These are phyloP conservation scores for Vicia villosa DNA, from an alignment of 306 rosid species.

Conservation along the genomic window DNA sequence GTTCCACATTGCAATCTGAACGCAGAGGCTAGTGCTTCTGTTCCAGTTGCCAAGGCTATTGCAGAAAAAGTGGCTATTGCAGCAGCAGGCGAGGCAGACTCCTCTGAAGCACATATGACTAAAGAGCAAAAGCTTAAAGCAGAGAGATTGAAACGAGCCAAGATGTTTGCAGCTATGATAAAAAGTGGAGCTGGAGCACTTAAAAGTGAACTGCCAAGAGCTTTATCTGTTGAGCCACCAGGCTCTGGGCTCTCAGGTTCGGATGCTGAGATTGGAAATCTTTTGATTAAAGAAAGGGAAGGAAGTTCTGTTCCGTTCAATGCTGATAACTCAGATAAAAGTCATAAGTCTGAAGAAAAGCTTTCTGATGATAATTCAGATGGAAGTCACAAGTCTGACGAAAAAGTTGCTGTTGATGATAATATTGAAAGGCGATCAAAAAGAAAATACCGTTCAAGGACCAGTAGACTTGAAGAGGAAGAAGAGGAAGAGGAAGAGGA, in stretches of 20 bases:
- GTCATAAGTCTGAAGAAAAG: conserved; percentile 47
- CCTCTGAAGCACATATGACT: conserved; percentile 77
- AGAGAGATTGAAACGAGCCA: conserved; percentile 88
- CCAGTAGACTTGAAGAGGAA: conserved; percentile 49
- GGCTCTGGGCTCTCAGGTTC: conserved; percentile 62
- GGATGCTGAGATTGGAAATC: conserved; percentile 49
- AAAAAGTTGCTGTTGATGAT: conserved; percentile 38
- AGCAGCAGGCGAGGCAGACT: conserved; percentile 75
- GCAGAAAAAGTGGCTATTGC: conserved; percentile 71
- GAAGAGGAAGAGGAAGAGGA: conserved; percentile 24
- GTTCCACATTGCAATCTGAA: conserved; percentile 32
- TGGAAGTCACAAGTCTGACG: conserved; percentile 45
- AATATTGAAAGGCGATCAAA: conserved; percentile 53
- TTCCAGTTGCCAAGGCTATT: conserved; percentile 58
- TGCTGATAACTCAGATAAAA: conserved; percentile 50
- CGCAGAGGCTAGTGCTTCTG: conserved; percentile 41
- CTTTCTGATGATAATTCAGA: conserved; percentile 41
- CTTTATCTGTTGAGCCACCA: conserved; percentile 62
- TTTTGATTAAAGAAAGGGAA: conserved; percentile 65
- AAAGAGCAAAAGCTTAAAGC: conserved; percentile 78
- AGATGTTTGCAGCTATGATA: conserved; percentile 82
- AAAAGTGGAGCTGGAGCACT: conserved; percentile 59
- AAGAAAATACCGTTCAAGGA: conserved; percentile 62
- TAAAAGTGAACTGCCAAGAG: conserved; percentile 48
- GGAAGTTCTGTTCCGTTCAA: conserved; percentile 66